phyloP scores from a whole-genome alignment of 768 basidiomycete genomes.

The Crassisporium funariophilum region DNA sequence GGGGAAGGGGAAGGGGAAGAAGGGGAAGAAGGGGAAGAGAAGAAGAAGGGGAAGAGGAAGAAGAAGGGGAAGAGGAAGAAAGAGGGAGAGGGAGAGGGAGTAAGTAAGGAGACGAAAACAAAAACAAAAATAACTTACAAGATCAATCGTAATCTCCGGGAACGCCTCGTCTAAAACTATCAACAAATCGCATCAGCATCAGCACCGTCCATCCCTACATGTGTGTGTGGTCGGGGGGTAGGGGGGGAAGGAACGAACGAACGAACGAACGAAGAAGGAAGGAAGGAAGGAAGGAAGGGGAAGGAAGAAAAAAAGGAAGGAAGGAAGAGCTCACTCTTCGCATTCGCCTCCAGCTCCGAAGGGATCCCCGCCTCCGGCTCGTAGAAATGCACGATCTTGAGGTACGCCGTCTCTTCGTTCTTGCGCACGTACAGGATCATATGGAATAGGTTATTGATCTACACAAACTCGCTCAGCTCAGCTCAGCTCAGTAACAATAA shows the following conservation, averaged over 20 bases:
- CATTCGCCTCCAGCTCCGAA: constrained; percentile 73
- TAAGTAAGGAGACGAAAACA: neutral
- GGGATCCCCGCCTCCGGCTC: constrained; percentile 55
- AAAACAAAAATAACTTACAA: constrained; percentile 17
- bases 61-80: neutral
- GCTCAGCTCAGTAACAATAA: neutral
- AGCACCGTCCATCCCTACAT: too few species aligned
- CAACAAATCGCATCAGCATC: too few species aligned
- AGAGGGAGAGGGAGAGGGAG: neutral
- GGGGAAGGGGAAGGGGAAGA: constrained; percentile 24
- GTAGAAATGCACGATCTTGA: constrained; percentile 72
- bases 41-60: constrained; percentile 21
- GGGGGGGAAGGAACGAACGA: too few species aligned
- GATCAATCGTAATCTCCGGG: constrained; percentile 40
- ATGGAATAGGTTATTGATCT: constrained; percentile 69
- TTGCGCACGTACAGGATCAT: constrained; percentile 66
- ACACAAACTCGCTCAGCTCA: neutral
- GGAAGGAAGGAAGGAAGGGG: neutral
- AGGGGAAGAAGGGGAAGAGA: constrained; percentile 22
- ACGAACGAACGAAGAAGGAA: too few species aligned
- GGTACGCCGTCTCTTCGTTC: constrained; percentile 70
- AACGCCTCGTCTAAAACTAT: constrained; percentile 52
- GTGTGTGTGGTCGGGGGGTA: too few species aligned
- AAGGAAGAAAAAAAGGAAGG: neutral
- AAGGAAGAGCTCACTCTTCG: constrained; percentile 56